A percentile compares a stretch with the other conserved stretches of the same genome.
These are phyloP conservation scores for Gonium pectorale DNA, from an alignment of 139 green algal genomes.

Conservation along the genomic window DNA sequence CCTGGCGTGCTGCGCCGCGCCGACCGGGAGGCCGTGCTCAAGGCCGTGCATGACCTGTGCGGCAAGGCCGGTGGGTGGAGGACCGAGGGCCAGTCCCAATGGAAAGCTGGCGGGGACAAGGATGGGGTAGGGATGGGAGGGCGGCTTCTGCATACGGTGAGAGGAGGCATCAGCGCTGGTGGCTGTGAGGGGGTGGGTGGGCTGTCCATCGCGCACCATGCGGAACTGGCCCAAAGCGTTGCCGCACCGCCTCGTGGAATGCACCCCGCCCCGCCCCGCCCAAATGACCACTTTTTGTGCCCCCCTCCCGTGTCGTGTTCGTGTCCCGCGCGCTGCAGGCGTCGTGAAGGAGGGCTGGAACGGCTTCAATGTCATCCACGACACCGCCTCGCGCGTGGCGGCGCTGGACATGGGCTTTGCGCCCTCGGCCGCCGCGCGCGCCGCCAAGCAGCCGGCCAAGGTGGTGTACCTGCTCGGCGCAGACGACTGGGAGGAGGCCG, in stretches of 20 bases:
- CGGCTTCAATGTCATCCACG: conserved; percentile 97
- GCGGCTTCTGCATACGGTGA: too few species aligned
- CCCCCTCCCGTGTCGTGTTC: not conserved
- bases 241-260: too few species aligned
- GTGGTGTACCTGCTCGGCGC: conserved; percentile 82
- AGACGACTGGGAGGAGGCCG: conserved; percentile 84
- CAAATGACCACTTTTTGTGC: not conserved
- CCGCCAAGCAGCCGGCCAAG: conserved; percentile 11
- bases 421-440: conserved; percentile 65
- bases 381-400: conserved; percentile 87
- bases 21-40: conserved; percentile 87
- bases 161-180: too few species aligned
- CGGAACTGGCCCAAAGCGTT: too few species aligned
- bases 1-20: conserved; percentile 82
- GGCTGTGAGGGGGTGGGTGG: not conserved
- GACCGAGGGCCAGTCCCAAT: not conserved
- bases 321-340: conserved; percentile 36
- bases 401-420: conserved; percentile 97
- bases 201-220: too few species aligned
- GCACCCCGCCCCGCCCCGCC: too few species aligned
- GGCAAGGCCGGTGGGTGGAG: conserved; percentile 69
- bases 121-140: too few species aligned
- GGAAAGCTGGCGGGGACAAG: too few species aligned
- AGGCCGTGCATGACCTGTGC: conserved; percentile 73
- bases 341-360: conserved; percentile 95